Conservation (phyloP, 768 basidiomycete species). For the Agaricus blazei region DNA sequence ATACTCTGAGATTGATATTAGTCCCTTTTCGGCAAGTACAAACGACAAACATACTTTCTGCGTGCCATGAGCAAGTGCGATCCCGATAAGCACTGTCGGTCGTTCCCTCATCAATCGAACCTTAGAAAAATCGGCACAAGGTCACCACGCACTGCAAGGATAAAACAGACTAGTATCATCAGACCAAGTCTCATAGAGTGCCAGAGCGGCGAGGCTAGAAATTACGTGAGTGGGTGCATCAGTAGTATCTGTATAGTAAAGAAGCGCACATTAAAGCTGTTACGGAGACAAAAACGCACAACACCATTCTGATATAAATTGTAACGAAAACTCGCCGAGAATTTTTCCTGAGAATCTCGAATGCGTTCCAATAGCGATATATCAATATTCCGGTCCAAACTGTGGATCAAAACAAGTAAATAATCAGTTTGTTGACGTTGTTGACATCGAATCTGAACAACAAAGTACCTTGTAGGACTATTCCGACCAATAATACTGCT, state of each 20-base stretch:
- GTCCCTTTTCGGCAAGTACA: not conserved
- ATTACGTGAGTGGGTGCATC: not conserved
- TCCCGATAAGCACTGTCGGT: not conserved
- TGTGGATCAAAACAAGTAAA: not conserved
- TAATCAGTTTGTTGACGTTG: not conserved
- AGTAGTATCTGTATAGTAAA: not conserved
- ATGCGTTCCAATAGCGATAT: not conserved
- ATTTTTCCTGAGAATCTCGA: not conserved
- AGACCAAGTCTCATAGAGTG: not conserved
- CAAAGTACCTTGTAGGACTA: not conserved
- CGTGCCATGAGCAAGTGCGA: not conserved
- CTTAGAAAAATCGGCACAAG: no score
- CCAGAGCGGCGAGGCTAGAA: not conserved
- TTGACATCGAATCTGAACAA: not conserved
- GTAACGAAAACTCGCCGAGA: not conserved
- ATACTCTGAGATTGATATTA: not conserved
- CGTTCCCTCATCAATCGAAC: not conserved
- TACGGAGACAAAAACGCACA: not conserved
- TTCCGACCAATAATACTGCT: not conserved
- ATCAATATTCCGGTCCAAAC: not conserved
- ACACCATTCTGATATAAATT: not conserved
- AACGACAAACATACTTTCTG: not conserved
- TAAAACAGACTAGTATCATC: not conserved
- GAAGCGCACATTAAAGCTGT: not conserved
- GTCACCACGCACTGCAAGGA: not conserved